Conservation (phyloP, 106 monocot genomes). For the Platanthera guangdongensis region DNA sequence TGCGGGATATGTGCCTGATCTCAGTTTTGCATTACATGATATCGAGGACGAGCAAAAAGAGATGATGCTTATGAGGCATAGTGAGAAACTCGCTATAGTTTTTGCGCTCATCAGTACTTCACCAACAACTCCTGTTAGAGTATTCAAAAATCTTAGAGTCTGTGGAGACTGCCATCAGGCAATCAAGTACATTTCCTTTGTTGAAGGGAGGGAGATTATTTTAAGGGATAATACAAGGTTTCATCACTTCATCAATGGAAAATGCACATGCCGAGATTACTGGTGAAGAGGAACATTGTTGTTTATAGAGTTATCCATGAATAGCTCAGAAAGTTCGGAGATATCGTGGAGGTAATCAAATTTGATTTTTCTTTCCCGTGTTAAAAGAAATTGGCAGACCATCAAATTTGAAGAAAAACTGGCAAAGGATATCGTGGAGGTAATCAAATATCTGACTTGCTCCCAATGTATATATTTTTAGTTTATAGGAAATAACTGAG, state of each 20-base stretch:
- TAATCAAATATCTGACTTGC: no score
- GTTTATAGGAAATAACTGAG: no score
- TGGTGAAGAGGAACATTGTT: constrained; percentile 32
- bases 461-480: no score
- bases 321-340: not conserved
- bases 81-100: constrained; percentile 68
- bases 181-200: constrained; percentile 42
- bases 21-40: constrained; percentile 41
- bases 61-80: constrained; percentile 45
- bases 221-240: constrained; percentile 60
- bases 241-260: constrained; percentile 56
- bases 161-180: constrained; percentile 71
- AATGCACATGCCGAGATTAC: constrained; percentile 66
- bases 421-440: no score
- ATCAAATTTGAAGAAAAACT: not conserved
- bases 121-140: constrained; percentile 19
- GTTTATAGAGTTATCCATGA: not conserved
- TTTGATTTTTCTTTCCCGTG: not conserved
- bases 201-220: constrained; percentile 43
- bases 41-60: constrained; percentile 35
- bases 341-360: not conserved
- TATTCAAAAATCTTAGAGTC: constrained; percentile 73
- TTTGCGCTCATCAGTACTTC: constrained; percentile 47
- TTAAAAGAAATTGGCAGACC: not conserved
- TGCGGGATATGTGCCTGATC: constrained; percentile 44